These are phyloP conservation scores for Datura wrightii DNA, from an alignment of 257 asterid genomes.

Conservation along the genomic window DNA sequence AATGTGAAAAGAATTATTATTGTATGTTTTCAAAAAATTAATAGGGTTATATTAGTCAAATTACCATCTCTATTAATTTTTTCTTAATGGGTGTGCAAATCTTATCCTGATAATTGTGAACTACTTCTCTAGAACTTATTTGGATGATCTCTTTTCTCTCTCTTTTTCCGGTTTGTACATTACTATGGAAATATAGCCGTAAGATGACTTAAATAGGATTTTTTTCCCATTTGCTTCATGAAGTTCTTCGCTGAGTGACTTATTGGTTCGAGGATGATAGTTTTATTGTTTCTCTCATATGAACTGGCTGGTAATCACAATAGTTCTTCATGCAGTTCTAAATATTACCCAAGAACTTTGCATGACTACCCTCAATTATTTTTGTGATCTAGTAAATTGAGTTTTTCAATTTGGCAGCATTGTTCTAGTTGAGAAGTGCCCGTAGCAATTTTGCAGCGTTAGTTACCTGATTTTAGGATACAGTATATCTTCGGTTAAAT, in stretches of 20 bases:
- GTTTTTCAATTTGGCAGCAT: background rate
- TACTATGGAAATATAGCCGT: background rate
- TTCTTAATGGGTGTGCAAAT: no score
- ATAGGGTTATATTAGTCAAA: no score
- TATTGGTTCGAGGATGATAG: background rate
- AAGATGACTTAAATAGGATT: background rate
- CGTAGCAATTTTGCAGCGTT: background rate
- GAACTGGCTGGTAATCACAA: background rate
- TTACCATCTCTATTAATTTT: no score
- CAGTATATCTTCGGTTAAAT: slow-evolving; percentile 16
- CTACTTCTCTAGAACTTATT: background rate
- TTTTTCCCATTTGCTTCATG: slow-evolving; percentile 8
- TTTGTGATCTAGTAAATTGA: background rate
- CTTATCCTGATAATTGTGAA: no score
- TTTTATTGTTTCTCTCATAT: slow-evolving; percentile 25
- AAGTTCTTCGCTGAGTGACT: slow-evolving; percentile 15
- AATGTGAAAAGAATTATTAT: no score
- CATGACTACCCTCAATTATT: background rate
- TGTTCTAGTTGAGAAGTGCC: slow-evolving; percentile 1
- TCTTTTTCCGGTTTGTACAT: background rate
- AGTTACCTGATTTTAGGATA: slow-evolving; percentile 15
- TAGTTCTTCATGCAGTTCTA: background rate
- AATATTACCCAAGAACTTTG: background rate
- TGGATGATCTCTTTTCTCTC: background rate
- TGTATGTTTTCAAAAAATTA: no score